Conservation (phyloP, 176 grass and related monocot genomes). For the Zoysia japonica region DNA sequence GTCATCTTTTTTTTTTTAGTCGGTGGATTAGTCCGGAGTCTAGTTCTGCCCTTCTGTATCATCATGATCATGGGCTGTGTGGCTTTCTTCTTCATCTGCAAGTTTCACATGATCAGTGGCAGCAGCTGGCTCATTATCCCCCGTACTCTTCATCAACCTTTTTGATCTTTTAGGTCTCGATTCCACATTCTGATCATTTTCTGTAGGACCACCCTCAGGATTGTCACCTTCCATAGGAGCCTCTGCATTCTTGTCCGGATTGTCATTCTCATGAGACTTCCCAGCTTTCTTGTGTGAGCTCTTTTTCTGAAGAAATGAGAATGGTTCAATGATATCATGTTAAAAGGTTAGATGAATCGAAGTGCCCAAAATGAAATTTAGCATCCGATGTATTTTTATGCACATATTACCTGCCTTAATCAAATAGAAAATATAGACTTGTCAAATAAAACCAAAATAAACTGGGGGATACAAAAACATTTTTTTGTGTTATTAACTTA, state of each 20-base stretch:
- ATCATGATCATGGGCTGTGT: background rate
- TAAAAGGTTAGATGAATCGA: background rate
- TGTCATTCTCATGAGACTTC: conserved; percentile 47
- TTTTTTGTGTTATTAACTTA: background rate
- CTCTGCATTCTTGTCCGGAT: conserved; percentile 35
- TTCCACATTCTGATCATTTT: conserved; percentile 50
- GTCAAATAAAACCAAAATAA: conserved; percentile 6
- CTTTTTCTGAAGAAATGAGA: conserved; percentile 62
- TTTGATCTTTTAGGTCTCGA: conserved; percentile 78
- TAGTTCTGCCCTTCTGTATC: conserved; percentile 33
- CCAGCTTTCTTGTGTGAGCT: conserved; percentile 58
- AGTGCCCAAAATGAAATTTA: background rate
- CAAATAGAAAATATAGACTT: background rate
- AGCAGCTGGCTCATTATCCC: conserved; percentile 37
- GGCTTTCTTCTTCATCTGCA: conserved; percentile 33
- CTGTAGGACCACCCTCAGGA: conserved; percentile 26
- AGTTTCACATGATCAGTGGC: conserved; percentile 30
- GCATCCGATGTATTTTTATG: conserved; percentile 19
- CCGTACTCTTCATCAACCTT: conserved; percentile 52
- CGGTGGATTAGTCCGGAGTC: conserved; percentile 7
- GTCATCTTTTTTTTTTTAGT: conserved; percentile 21
- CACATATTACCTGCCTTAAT: background rate
- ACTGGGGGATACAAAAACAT: background rate
- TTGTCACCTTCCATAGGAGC: conserved; percentile 34
- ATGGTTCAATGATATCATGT: conserved; percentile 8